Conservation (phyloP, 108 stramenopile species). For the Conticribra guillardii region DNA sequence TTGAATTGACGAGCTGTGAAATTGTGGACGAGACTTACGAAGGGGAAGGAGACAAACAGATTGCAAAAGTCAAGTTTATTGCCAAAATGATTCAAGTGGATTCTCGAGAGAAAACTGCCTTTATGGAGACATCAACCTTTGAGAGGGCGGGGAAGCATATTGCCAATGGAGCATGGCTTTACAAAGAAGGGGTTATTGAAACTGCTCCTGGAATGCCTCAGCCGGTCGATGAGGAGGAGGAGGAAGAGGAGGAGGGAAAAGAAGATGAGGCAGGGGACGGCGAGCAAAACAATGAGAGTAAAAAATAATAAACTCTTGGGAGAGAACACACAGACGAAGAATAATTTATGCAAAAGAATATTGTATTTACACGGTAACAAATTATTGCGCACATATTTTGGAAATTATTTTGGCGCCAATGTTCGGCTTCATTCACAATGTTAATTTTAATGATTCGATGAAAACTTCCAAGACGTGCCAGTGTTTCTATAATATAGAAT, state of each 20-base stretch:
- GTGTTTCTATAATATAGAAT: too few species aligned
- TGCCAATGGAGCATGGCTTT: constrained; percentile 69
- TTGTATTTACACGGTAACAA: too few species aligned
- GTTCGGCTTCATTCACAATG: too few species aligned
- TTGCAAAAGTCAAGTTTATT: constrained; percentile 67
- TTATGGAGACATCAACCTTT: constrained; percentile 76
- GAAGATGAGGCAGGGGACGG: neutral
- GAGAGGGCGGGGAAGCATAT: constrained; percentile 61
- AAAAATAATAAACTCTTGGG: too few species aligned
- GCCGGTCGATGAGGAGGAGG: neutral
- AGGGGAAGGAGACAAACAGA: constrained; percentile 49
- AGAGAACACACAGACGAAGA: too few species aligned
- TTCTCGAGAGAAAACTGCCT: constrained; percentile 67
- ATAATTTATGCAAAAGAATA: too few species aligned
- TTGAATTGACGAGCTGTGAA: constrained; percentile 64
- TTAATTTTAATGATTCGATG: too few species aligned
- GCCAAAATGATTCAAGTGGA: constrained; percentile 67
- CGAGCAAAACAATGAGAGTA: neutral
- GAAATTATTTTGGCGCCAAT: too few species aligned
- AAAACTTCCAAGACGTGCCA: too few species aligned
- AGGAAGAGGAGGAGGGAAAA: neutral
- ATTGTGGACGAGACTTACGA: constrained; percentile 60
- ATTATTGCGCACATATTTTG: too few species aligned
- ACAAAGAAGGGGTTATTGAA: constrained; percentile 51
- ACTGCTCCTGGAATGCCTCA: constrained; percentile 46